phyloP scores from a whole-genome alignment of 2,329 filamentous ascomycete genomes.

The Aspergillus novofumigatus region DNA sequence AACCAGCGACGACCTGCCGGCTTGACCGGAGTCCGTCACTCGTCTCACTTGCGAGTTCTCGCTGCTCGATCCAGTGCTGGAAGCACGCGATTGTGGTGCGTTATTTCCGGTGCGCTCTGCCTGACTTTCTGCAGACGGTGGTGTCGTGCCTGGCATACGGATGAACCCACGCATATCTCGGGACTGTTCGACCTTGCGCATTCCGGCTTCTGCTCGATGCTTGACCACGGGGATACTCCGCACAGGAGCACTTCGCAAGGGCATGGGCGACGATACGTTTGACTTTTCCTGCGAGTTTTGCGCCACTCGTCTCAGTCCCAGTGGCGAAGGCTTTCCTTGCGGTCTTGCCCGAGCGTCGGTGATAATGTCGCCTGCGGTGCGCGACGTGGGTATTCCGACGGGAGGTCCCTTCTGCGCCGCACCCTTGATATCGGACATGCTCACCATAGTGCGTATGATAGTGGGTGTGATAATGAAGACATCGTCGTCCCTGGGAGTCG shows the following conservation, averaged over 20 bases:
- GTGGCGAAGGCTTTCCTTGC: constrained; percentile 22
- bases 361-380: constrained; percentile 23
- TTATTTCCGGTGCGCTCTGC: constrained; percentile 17
- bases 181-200: constrained; percentile 9
- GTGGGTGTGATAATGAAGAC: constrained; percentile 38
- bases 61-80: constrained; percentile 1
- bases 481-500: constrained; percentile 24
- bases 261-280: constrained; percentile 16
- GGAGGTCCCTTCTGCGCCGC: constrained; percentile 10
- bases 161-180: constrained; percentile 35
- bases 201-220: constrained; percentile 8
- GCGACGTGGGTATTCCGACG: constrained; percentile 15
- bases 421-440: constrained; percentile 21
- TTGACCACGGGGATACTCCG: constrained; percentile 13
- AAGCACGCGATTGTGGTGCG: not conserved
- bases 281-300: constrained; percentile 21
- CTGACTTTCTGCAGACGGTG: constrained; percentile 24
- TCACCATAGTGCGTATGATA: constrained; percentile 39
- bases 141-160: constrained; percentile 30
- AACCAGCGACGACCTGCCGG: not conserved
- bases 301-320: constrained; percentile 23
- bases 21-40: constrained; percentile 5
- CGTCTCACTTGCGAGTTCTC: constrained; percentile 6
- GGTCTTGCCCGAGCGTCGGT: constrained; percentile 25
- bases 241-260: constrained; percentile 15